These are phyloP conservation scores for Stylonectria norvegica DNA, from an alignment of 2,329 filamentous ascomycete genomes.

Conservation along the genomic window DNA sequence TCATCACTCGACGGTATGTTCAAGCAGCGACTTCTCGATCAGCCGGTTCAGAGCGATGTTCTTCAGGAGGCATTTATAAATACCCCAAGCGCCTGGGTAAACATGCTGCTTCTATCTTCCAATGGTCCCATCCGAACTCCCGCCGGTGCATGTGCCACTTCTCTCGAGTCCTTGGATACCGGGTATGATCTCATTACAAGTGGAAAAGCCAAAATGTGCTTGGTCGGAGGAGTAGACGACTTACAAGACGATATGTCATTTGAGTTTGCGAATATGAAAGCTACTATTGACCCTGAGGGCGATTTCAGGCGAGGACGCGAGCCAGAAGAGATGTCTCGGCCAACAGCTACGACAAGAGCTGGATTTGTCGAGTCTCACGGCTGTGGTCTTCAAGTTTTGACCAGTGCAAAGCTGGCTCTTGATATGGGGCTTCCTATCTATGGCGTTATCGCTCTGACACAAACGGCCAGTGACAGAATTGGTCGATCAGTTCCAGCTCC, in stretches of 20 bases:
- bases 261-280: slow-evolving; percentile 97
- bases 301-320: slow-evolving; percentile 87
- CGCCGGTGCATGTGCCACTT: slow-evolving; percentile 88
- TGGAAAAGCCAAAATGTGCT: slow-evolving; percentile 87
- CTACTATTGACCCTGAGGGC: slow-evolving; percentile 88
- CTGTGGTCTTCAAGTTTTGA: slow-evolving; percentile 90
- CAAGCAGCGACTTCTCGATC: slow-evolving; percentile 87
- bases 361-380: slow-evolving; percentile 96
- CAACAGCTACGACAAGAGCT: slow-evolving; percentile 84
- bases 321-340: slow-evolving; percentile 88
- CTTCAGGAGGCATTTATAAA: slow-evolving; percentile 3
- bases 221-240: slow-evolving; percentile 94
- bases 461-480: slow-evolving; percentile 93
- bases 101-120: slow-evolving; percentile 91
- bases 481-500: slow-evolving; percentile 89
- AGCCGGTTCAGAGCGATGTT: slow-evolving; percentile 67
- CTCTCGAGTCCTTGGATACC: slow-evolving; percentile 90
- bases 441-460: slow-evolving; percentile 80
- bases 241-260: slow-evolving; percentile 95
- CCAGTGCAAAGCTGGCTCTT: slow-evolving; percentile 85
- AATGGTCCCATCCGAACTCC: slow-evolving; percentile 94
- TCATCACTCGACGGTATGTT: slow-evolving; percentile 87
- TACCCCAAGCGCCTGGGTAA: slow-evolving; percentile 44
- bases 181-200: slow-evolving; percentile 96
- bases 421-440: slow-evolving; percentile 97